Base-by-base conservation (phyloP, 495 filamentous ascomycete species). In the Penicillium crystallinum region DNA sequence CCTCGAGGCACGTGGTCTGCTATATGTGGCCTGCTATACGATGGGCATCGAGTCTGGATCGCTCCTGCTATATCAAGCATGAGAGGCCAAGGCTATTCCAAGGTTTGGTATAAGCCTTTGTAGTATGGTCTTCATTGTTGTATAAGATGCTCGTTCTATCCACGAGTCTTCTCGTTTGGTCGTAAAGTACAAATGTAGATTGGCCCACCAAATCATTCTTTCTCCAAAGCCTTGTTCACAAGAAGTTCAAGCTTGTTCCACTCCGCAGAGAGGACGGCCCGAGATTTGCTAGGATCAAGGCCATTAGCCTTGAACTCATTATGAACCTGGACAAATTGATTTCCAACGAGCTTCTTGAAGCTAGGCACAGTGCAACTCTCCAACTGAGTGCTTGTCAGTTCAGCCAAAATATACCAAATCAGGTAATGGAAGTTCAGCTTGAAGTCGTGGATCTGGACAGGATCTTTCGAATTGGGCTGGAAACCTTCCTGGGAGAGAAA, bases 301-400 rank as follows among this genome's bases (percentile, higher is more conserved):
- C 64, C 68, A 48, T 58, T 58, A 2, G 46, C 52, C 23, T 54
- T 52, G 51, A 72, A 68, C 52, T 70, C 63, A 34, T 53, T 52
- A 46, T 69, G 58, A 4, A 72, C 65, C 46, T 71, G 61, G 18
- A 43, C 57, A 56, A 73, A 72, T 12, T 62, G 54, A 8, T 23
- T 50, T 15, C 44, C 61, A 1, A 76, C 60, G 36, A 72, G 42
- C n/a, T 45, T 52, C 55, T 55, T 63, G 17, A 76, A 73, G 6
- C 65, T 60, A 3, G 72, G 69, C 18, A 70, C 71, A 6, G 61
- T 63, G 49, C 70, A 73, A 31, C 58, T 66, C 44, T 69, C 56
- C 27, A 40, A 36, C 49, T 73, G 64, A 23, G 61, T 62, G 47
- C 58, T 62, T 44, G 81, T 43, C 30, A 79, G 68, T 52, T 84